A percentile compares a stretch with the other conserved stretches of the same genome.
These are phyloP conservation scores for Spiromastix sp. DNA, from an alignment of 2,329 filamentous ascomycete genomes.

Conservation along the genomic window DNA sequence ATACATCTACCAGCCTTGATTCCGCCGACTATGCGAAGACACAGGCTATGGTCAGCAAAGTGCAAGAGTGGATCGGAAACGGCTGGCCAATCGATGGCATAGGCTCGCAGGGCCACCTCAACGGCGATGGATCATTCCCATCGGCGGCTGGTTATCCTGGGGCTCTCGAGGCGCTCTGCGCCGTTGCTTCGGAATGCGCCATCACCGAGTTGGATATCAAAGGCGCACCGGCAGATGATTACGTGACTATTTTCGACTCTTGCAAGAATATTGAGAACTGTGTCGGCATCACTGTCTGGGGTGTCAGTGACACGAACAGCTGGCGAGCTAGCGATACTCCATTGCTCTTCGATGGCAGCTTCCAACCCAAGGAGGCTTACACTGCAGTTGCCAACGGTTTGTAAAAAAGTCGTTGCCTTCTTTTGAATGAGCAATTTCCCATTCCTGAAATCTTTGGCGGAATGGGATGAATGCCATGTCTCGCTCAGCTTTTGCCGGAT, in stretches of 20 bases:
- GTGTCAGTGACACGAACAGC: constrained; percentile 33
- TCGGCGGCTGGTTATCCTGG: neutral
- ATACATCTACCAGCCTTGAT: constrained; percentile 58
- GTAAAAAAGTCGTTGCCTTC: no score
- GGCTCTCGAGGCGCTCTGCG: constrained; percentile 43
- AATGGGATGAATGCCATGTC: no score
- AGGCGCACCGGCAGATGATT: constrained; percentile 45
- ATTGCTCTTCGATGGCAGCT: constrained; percentile 33
- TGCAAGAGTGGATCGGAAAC: constrained; percentile 52
- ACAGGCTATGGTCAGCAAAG: constrained; percentile 44
- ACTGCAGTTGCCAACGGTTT: no score
- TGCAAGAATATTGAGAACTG: constrained; percentile 51
- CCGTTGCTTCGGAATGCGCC: constrained; percentile 46
- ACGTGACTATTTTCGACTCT: constrained; percentile 43
- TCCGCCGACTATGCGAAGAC: constrained; percentile 49
- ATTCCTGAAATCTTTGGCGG: no score
- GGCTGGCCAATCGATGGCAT: constrained; percentile 60
- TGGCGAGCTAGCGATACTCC: constrained; percentile 31
- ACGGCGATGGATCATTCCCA: neutral
- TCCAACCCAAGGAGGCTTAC: constrained; percentile 26
- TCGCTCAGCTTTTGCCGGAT: no score
- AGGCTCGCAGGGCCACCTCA: constrained; percentile 49
- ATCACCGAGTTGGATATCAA: constrained; percentile 61
- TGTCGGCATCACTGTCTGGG: constrained; percentile 57
- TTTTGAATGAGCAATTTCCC: no score